These are phyloP conservation scores for Sesbania bispinosa DNA, from an alignment of 306 rosid genomes.

Conservation along the genomic window DNA sequence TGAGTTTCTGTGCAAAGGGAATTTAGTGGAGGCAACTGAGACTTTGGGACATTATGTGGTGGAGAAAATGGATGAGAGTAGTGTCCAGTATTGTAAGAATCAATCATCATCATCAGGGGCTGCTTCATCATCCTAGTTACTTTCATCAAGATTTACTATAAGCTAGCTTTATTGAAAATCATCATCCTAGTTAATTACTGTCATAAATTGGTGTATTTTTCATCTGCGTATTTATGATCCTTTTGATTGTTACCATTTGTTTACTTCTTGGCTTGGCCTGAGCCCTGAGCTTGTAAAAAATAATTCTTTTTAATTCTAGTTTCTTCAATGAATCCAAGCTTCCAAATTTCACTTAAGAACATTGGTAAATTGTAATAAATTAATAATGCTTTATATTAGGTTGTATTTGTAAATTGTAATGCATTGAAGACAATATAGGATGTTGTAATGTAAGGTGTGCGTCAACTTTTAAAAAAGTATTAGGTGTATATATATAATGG, in stretches of 20 bases:
- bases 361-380: neutral
- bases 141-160: neutral
- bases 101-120: slow-evolving; percentile 19
- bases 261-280: too few species aligned
- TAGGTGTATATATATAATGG: neutral
- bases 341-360: neutral
- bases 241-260: neutral
- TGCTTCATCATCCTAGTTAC: slow-evolving; percentile 6
- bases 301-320: slow-evolving; percentile 24
- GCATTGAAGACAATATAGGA: neutral
- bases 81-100: slow-evolving; percentile 57
- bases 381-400: neutral
- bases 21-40: slow-evolving; percentile 49
- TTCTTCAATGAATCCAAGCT: neutral
- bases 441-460: neutral
- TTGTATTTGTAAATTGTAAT: too few species aligned
- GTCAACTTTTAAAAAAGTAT: too few species aligned
- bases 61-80: slow-evolving; percentile 59
- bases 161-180: slow-evolving; percentile 2
- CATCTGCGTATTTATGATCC: slow-evolving; percentile 31
- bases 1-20: slow-evolving; percentile 58
- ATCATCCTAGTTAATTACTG: neutral
- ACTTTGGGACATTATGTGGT: slow-evolving; percentile 61
- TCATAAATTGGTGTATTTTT: neutral
- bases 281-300: slow-evolving; percentile 34